Base-by-base conservation (phyloP, 768 basidiomycete genomes). In the Lactarius evosmus region DNA sequence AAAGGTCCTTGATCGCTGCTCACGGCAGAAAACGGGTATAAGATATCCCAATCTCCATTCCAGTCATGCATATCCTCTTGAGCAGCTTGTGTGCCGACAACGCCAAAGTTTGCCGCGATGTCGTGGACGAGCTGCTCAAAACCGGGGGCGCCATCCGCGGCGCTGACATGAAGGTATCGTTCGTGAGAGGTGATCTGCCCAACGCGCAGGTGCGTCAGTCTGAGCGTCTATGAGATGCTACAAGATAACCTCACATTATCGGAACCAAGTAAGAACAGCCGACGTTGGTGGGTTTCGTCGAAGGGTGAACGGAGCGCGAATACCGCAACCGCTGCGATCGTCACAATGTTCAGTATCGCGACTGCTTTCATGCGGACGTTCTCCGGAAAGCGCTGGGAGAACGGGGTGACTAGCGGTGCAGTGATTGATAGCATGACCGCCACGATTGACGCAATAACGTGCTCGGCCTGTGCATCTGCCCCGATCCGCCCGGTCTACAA, bases 1-100 rank as follows among this genome's bases (percentile, higher is more conserved):
- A 51, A 19, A 32, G 0, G n/a, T n/a, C n/a, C n/a, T n/a, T n/a
- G 12, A 11, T 40, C 27, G 36, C 8, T 12, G 52, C 84, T 38
- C 69, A 90, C 91, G 49, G 85, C 77, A 3, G 88, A 89, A 74
- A 92, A 91, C 16, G 91, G 91, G 72, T 89, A 93, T 41, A 95
- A 71, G 1, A 85, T 77, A 73, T 96, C 93, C 94, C 95, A 98
- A 69, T 97, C 93, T 17, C 83, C 76, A 67, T 93, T 95, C 71
- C 86, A 81, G 62, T 91, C 86, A 64, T 90, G 81, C 82, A 93
- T 87, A 3, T 78, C 72, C 7, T 88, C 80, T 0, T 80, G 76
- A 2, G 74, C 72, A 0, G 84, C 78, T 29, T 72, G 72, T 19
- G 71, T 68, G 14, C 75, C 79, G 8, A 74, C 70, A 2, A 71